Conservation (phyloP, 768 basidiomycete species). For the Psilocybe cyanescens region DNA sequence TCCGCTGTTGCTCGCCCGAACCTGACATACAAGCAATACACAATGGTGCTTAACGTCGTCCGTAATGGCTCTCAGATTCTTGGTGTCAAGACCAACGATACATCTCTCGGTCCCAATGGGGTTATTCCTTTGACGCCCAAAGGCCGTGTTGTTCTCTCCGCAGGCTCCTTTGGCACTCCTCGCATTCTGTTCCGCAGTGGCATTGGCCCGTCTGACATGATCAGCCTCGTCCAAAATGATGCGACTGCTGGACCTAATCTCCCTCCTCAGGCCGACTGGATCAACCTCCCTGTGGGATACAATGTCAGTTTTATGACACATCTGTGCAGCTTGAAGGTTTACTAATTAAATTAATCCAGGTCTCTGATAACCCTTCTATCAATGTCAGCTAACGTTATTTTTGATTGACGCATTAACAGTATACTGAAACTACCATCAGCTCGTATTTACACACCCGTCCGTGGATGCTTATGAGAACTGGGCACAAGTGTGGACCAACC, state of each 20-base stretch:
- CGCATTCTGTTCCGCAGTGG: slow-evolving; percentile 64
- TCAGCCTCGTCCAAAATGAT: slow-evolving; percentile 50
- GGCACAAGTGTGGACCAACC: slow-evolving; percentile 58
- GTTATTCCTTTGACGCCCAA: slow-evolving; percentile 54
- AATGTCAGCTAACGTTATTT: slow-evolving; percentile 35
- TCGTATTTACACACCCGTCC: slow-evolving; percentile 66
- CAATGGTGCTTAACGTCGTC: slow-evolving; percentile 53
- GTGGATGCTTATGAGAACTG: slow-evolving; percentile 72
- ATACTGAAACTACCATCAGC: slow-evolving; percentile 27
- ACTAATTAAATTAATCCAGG: slow-evolving; percentile 26
- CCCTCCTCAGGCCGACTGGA: slow-evolving; percentile 53
- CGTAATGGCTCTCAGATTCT: slow-evolving; percentile 59
- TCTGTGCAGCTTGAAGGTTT: neutral
- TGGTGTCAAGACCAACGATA: slow-evolving; percentile 66
- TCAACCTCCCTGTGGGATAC: slow-evolving; percentile 62
- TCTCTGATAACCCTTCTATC: slow-evolving; percentile 66
- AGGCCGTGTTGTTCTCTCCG: slow-evolving; percentile 65
- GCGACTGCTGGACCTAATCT: slow-evolving; percentile 48
- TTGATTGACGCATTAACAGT: neutral
- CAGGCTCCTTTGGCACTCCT: slow-evolving; percentile 58
- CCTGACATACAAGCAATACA: slow-evolving; percentile 53
- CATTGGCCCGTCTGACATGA: slow-evolving; percentile 64
- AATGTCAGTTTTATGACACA: slow-evolving; percentile 32
- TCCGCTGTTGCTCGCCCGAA: slow-evolving; percentile 57
- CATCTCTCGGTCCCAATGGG: slow-evolving; percentile 56